phyloP scores from a whole-genome alignment of 129 eudicot genomes.

The Pulicaria dysenterica region DNA sequence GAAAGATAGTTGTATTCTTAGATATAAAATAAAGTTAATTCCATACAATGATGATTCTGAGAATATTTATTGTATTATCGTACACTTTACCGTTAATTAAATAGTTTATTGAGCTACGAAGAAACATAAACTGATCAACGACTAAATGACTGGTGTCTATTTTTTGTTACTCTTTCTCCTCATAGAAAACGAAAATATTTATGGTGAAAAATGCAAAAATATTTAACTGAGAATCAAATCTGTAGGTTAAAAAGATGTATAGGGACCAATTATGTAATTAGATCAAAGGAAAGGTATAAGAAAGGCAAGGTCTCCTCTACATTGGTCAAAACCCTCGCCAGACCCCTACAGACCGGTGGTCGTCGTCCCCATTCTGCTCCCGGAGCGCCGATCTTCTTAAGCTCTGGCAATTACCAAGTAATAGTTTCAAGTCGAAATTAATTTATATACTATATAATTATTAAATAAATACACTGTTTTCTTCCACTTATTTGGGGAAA shows the following conservation, averaged over 20 bases:
- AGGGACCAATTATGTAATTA: slow-evolving; percentile 8
- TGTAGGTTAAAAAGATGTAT: not conserved
- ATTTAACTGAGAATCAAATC: too few relatives aligned
- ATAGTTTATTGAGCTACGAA: too few relatives aligned
- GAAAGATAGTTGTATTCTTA: too few relatives aligned
- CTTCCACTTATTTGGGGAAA: slow-evolving; percentile 6
- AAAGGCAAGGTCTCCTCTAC: not conserved
- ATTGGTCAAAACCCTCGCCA: slow-evolving; percentile 40
- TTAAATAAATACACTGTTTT: not conserved
- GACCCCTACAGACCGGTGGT: not conserved
- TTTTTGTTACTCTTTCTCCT: too few relatives aligned
- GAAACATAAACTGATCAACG: too few relatives aligned
- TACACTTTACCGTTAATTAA: too few relatives aligned
- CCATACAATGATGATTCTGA: too few relatives aligned
- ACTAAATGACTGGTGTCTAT: too few relatives aligned
- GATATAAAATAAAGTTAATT: too few relatives aligned
- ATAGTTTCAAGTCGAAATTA: not conserved
- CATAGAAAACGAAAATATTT: too few relatives aligned
- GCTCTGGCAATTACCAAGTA: not conserved
- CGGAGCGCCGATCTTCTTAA: slow-evolving; percentile 5
- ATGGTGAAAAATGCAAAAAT: too few relatives aligned
- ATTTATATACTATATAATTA: not conserved
- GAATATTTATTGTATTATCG: too few relatives aligned
- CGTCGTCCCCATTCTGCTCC: slow-evolving; percentile 9
- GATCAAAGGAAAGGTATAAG: slow-evolving; percentile 27